Percentiles rank a stretch among this genome's conserved stretches.
Evolutionary conservation across 176 grass and related monocot genomes (phyloP).

Genomic region (Carex kokanica): DNA sequence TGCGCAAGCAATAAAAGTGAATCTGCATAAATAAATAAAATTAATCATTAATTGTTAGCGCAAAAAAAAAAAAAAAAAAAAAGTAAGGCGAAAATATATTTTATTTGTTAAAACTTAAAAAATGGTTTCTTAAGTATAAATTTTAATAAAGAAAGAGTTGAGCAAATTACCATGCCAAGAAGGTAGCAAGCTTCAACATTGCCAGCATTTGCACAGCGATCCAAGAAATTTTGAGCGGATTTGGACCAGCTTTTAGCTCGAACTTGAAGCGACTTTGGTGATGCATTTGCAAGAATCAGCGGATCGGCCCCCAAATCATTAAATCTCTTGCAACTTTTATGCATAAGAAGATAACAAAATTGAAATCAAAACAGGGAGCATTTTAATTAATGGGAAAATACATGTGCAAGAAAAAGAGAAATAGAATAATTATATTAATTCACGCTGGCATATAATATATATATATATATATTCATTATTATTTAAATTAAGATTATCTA

Average conservation of each 20-base stretch:
- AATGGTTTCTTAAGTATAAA: background rate
- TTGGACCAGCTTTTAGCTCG: constrained; percentile 42
- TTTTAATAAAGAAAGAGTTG: background rate
- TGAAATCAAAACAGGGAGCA: background rate
- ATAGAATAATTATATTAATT: background rate
- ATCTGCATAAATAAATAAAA: constrained; percentile 33
- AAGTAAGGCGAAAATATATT: background rate
- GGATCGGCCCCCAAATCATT: constrained; percentile 39
- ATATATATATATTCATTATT: background rate
- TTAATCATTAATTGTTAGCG: background rate
- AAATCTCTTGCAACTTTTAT: constrained; percentile 59
- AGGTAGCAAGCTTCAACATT: constrained; percentile 64
- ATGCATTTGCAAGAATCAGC: constrained; percentile 37
- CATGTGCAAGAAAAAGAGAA: background rate
- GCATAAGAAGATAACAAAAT: constrained; percentile 18
- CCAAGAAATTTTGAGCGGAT: constrained; percentile 46
- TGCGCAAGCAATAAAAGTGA: constrained; percentile 56
- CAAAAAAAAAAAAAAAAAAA: background rate
- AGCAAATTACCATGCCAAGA: constrained; percentile 65
- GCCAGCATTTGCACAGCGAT: constrained; percentile 50
- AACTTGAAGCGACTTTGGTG: constrained; percentile 32
- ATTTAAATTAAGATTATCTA: background rate
- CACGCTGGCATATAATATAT: background rate
- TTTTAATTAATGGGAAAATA: background rate
- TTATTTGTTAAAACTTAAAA: background rate